Evolutionary conservation across 108 stramenopile species (phyloP).

Genomic region (Epithemia pelagica): DNA sequence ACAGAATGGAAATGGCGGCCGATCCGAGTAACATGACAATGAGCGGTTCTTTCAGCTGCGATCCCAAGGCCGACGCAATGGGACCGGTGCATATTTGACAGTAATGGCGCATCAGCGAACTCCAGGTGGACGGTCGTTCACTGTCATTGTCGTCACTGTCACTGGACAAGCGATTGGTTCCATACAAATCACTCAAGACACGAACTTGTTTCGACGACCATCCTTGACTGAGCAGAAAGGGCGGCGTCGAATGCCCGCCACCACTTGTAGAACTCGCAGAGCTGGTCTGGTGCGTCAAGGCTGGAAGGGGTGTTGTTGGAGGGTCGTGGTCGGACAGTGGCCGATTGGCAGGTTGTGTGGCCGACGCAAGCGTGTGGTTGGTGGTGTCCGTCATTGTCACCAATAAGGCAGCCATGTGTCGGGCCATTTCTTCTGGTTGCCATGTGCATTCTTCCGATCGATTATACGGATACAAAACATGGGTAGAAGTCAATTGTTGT

Average conservation of each 20-base stretch:
- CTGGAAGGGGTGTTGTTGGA: neutral
- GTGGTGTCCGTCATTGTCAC: conserved; percentile 5
- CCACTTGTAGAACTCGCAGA: no score
- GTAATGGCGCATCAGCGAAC: neutral
- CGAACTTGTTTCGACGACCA: conserved; percentile 41
- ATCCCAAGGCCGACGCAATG: conserved; percentile 45
- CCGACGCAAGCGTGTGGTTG: neutral
- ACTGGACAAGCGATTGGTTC: conserved; percentile 49
- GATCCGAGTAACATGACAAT: conserved; percentile 89
- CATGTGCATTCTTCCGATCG: conserved; percentile 79
- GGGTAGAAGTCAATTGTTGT: no score
- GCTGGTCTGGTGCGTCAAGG: neutral
- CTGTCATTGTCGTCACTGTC: conserved; percentile 9
- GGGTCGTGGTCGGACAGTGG: neutral
- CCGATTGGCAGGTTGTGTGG: neutral
- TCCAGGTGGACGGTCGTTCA: conserved; percentile 1
- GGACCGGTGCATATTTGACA: conserved; percentile 30
- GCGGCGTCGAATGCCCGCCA: neutral
- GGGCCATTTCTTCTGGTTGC: conserved; percentile 72
- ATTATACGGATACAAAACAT: conserved; percentile 51
- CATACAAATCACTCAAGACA: conserved; percentile 37
- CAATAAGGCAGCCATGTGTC: conserved; percentile 45
- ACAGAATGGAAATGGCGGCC: conserved; percentile 65
- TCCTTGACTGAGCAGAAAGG: conserved; percentile 53
- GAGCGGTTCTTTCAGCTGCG: conserved; percentile 91